Evolutionary conservation across 441 rosid genomes (phyloP).

Genomic region (Bruguiera hainesii): DNA sequence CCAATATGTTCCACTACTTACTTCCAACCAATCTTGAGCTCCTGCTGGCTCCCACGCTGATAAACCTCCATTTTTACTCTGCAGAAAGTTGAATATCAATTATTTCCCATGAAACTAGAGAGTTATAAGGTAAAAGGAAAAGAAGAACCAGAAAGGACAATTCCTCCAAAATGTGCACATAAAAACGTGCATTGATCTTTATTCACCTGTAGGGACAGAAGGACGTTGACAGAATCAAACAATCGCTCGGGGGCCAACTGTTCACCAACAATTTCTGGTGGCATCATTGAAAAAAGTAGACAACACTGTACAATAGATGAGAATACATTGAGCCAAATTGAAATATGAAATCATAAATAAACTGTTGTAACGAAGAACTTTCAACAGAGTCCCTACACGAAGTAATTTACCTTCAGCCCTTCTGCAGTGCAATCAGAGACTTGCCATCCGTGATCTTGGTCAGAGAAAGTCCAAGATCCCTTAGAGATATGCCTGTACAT

Average conservation of each 20-base stretch:
- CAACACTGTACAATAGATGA: slow-evolving; percentile 31
- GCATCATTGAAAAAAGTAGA: slow-evolving; percentile 37
- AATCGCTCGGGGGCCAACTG: slow-evolving; percentile 30
- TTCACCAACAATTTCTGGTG: slow-evolving; percentile 41
- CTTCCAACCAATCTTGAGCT: slow-evolving; percentile 35
- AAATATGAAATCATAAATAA: too few relatives aligned
- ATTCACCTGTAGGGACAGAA: slow-evolving; percentile 45
- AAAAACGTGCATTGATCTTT: background rate
- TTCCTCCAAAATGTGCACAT: background rate
- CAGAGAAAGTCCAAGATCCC: slow-evolving; percentile 32
- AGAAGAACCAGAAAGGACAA: background rate
- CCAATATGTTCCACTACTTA: slow-evolving; percentile 1
- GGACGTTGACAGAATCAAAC: slow-evolving; percentile 38
- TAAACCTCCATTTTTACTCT: slow-evolving; percentile 44
- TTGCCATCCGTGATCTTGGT: slow-evolving; percentile 35
- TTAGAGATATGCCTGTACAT: slow-evolving; percentile 27
- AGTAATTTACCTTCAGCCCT: slow-evolving; percentile 31
- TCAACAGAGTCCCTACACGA: slow-evolving; percentile 21
- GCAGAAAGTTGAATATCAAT: slow-evolving; percentile 24
- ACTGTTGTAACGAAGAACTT: too few relatives aligned
- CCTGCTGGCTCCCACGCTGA: slow-evolving; percentile 45
- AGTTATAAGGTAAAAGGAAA: background rate
- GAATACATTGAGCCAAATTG: background rate
- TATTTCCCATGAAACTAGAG: background rate
- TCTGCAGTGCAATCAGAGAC: slow-evolving; percentile 34